These are phyloP conservation scores for Penicillium sclerotigenum DNA, from an alignment of 2,329 filamentous ascomycete species.

Conservation along the genomic window DNA sequence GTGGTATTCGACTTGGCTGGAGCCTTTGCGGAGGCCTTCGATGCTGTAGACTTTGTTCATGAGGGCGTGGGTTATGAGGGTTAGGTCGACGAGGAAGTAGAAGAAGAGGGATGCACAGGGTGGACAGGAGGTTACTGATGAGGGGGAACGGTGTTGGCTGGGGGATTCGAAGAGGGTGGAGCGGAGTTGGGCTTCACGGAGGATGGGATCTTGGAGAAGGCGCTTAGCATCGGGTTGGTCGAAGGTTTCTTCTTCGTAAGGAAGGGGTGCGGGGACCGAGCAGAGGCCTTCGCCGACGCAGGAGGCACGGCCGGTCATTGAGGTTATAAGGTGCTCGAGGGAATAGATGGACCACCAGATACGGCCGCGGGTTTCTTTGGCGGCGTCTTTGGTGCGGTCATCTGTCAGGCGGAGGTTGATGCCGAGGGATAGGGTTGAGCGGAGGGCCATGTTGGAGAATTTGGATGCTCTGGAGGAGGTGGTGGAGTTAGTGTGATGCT, in stretches of 20 bases:
- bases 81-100: slow-evolving; percentile 37
- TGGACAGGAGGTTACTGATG: slow-evolving; percentile 23
- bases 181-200: slow-evolving; percentile 25
- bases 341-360: slow-evolving; percentile 46
- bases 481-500: neutral
- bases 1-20: slow-evolving; percentile 32
- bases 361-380: slow-evolving; percentile 42
- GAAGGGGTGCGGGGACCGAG: slow-evolving; percentile 37
- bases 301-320: slow-evolving; percentile 43
- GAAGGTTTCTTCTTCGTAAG: slow-evolving; percentile 38
- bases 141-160: slow-evolving; percentile 1
- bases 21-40: slow-evolving; percentile 31
- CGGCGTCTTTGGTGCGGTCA: slow-evolving; percentile 30
- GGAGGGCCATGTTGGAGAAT: slow-evolving; percentile 40
- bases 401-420: slow-evolving; percentile 43
- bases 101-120: slow-evolving; percentile 39
- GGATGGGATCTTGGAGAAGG: slow-evolving; percentile 23
- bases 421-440: slow-evolving; percentile 40
- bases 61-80: slow-evolving; percentile 36
- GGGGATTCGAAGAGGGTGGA: slow-evolving; percentile 28
- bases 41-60: slow-evolving; percentile 42
- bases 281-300: slow-evolving; percentile 40
- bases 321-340: slow-evolving; percentile 42
- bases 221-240: slow-evolving; percentile 23
- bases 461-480: slow-evolving; percentile 39